Evolutionary conservation across 768 basidiomycete genomes (phyloP), one percentile per base, ranked within the genome.

Genomic region (Collybia mongolica): DNA sequence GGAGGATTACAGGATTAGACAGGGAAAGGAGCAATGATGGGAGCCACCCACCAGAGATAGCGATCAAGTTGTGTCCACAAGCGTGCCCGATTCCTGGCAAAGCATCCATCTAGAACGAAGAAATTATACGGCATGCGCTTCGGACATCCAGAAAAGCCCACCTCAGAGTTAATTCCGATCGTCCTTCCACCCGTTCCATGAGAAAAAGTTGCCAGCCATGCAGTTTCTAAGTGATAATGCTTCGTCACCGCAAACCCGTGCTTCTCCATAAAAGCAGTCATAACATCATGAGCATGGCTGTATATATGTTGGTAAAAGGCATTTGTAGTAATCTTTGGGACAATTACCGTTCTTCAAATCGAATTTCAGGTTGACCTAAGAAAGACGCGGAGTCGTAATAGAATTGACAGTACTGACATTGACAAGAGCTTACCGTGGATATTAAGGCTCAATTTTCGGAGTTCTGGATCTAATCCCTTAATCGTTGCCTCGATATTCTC

Each of bases 41-140:
- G 12, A 14, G 11, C 19, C 15, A 37, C 57, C 17, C 53, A 67
- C 73, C 73, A n/a, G 73, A 68, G 19, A 91, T 87, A 1, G 86
- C 89, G 45, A 93, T 92, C 42, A 93, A 71, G 57, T 92, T 92
- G 61, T 93, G 90, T 2, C 90, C 90, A 58, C 90, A 92, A 1
- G 85, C 87, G 54, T 88, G 87, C 0, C 87, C 82, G 35, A 84
- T 72, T 0, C 79, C 74, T 49, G 70, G 70, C 24, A 86, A 69
- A 1, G 84, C 85, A 48, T 84, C 83, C 83, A 85, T 84, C 78
- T 80, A 52, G 3, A n/a, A 22, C 14, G 12, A 37, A 3, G n/a
- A 35, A 38, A 17, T 46, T 12, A 23, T 46, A 24, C 42, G 12
- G 46, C 36, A 20, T 20, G 3, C n/a, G 2, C 20, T n/a, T 2